Conservation (phyloP, 1,139 yeast genomes). For the Saccharomyces hybrid region DNA sequence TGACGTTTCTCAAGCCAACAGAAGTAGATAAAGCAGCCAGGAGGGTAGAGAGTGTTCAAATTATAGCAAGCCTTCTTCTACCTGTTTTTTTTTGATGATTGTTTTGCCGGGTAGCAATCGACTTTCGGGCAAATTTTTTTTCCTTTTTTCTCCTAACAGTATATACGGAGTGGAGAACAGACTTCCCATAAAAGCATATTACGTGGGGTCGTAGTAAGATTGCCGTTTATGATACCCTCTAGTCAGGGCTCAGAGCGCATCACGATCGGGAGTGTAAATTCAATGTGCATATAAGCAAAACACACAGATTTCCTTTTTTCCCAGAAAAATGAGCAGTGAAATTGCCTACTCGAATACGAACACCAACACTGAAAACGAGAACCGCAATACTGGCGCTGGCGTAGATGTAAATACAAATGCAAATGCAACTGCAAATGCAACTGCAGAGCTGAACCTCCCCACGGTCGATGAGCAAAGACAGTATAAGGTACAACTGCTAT, state of each 20-base stretch:
- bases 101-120: not conserved
- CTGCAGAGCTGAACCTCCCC: not conserved
- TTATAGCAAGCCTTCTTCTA: too few species aligned
- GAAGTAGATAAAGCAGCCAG: not conserved
- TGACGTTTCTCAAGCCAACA: not conserved
- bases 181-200: not conserved
- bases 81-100: not conserved
- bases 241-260: not conserved
- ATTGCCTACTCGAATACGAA: not conserved
- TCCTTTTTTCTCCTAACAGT: not conserved
- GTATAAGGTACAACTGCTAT: conserved; percentile 29
- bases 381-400: not conserved
- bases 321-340: not conserved
- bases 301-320: not conserved
- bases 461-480: conserved; percentile 21
- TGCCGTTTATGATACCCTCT: not conserved
- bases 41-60: not conserved
- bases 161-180: not conserved
- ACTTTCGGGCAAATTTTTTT: not conserved
- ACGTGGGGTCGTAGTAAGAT: not conserved
- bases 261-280: not conserved
- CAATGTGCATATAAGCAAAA: not conserved
- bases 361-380: not conserved
- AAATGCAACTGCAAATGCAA: not conserved
- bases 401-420: not conserved